A percentile compares a stretch with the other conserved stretches of the same genome.
Conservation (phyloP, 805 yeast species). For the Lipomyces mesembrius region DNA sequence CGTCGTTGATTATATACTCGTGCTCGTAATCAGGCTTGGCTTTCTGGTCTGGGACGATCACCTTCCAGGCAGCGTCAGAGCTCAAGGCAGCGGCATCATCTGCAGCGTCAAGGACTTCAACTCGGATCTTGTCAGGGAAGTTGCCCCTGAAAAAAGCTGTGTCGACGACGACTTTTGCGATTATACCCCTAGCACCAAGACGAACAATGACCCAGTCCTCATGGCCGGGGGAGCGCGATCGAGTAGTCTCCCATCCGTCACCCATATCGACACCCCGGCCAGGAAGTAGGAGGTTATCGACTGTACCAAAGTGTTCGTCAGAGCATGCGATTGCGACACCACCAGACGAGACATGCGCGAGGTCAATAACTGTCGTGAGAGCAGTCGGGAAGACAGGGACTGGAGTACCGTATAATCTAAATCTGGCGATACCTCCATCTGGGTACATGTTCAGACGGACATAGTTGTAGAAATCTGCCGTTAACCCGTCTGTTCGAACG, state of each 20-base stretch:
- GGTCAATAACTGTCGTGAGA: conserved; percentile 57
- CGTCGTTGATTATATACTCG: conserved; percentile 47
- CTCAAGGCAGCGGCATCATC: conserved; percentile 47
- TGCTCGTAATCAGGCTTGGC: conserved; percentile 89
- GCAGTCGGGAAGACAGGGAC: conserved; percentile 67
- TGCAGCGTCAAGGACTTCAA: conserved; percentile 62
- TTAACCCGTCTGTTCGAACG: conserved; percentile 58
- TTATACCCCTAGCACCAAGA: conserved; percentile 67
- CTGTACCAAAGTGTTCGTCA: conserved; percentile 94
- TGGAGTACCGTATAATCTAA: conserved; percentile 85
- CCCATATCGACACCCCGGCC: conserved; percentile 97
- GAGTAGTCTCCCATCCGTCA: conserved; percentile 97
- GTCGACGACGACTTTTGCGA: conserved; percentile 71
- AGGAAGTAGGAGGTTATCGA: conserved; percentile 84
- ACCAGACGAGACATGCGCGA: conserved; percentile 83
- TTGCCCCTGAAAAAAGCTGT: conserved; percentile 95
- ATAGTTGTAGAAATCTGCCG: conserved; percentile 72
- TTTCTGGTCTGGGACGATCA: conserved; percentile 67
- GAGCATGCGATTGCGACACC: conserved; percentile 83
- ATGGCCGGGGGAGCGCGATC: conserved; percentile 84
- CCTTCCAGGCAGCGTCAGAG: conserved; percentile 60
- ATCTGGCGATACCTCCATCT: conserved; percentile 97
- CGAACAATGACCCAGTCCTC: conserved; percentile 89
- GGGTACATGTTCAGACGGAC: conserved; percentile 91
- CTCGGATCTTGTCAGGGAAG: conserved; percentile 78